phyloP scores from a whole-genome alignment of 2,329 filamentous ascomycete species.

The Aspergillus fijiensis region DNA sequence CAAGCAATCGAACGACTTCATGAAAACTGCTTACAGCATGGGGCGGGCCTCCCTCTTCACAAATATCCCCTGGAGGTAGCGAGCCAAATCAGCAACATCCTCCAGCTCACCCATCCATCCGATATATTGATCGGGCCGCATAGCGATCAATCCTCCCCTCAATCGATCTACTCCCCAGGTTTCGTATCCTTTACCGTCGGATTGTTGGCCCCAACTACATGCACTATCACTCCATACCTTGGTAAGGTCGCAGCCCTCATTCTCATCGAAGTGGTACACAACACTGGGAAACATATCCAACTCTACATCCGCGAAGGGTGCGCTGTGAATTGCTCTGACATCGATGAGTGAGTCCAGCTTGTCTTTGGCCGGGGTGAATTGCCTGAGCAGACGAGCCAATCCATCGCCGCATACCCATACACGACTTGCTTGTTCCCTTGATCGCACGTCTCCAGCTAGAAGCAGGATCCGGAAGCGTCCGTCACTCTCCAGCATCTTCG shows the following conservation, averaged over 20 bases:
- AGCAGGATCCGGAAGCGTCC: conserved; percentile 45
- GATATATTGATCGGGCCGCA: conserved; percentile 31
- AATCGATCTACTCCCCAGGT: conserved; percentile 26
- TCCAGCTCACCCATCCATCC: conserved; percentile 30
- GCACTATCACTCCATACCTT: conserved; percentile 57
- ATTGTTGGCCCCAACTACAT: conserved; percentile 23
- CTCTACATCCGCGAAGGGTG: conserved; percentile 51
- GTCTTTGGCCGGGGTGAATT: conserved; percentile 37
- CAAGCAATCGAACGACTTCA: too few species aligned
- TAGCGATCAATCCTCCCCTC: conserved; percentile 23
- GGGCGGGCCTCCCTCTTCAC: not conserved
- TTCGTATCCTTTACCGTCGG: conserved; percentile 28
- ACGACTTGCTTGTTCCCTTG: conserved; percentile 44
- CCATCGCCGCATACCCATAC: conserved; percentile 49
- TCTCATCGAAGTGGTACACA: conserved; percentile 49
- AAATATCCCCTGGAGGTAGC: conserved; percentile 25
- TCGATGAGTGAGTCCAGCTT: conserved; percentile 56
- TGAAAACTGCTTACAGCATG: not conserved
- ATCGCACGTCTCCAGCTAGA: conserved; percentile 60
- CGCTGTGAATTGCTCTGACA: conserved; percentile 60
- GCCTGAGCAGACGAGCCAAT: conserved; percentile 41
- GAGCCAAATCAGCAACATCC: conserved; percentile 22
- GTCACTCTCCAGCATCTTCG: conserved; percentile 31
- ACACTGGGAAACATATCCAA: conserved; percentile 52
- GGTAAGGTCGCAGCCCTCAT: conserved; percentile 56